Evolutionary conservation across 441 rosid species (phyloP).

Genomic region (Gossypium laxum): DNA sequence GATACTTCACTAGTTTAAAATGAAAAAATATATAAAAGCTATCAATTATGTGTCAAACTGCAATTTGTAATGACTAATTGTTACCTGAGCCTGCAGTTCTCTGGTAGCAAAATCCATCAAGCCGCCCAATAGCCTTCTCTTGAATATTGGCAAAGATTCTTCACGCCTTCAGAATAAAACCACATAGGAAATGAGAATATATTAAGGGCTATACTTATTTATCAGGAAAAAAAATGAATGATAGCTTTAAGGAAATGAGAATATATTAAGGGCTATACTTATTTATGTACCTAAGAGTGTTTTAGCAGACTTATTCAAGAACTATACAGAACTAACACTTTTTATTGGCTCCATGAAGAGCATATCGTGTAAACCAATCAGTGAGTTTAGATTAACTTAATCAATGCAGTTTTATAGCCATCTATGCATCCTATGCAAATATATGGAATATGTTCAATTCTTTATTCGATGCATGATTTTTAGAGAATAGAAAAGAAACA

Average conservation of each 20-base stretch:
- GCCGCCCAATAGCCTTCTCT: slow-evolving; percentile 89
- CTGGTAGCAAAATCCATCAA: slow-evolving; percentile 94
- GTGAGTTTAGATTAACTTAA: not conserved
- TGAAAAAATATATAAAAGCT: not conserved
- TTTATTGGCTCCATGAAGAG: slow-evolving; percentile 7
- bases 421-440: not conserved
- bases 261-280: too few relatives aligned
- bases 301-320: slow-evolving; percentile 5
- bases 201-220: not conserved
- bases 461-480: not conserved
- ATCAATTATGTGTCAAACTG: not conserved
- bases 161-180: slow-evolving; percentile 64
- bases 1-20: not conserved
- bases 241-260: not conserved
- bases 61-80: not conserved
- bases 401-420: not conserved
- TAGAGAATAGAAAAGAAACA: not conserved
- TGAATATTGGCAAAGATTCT: slow-evolving; percentile 87
- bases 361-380: not conserved
- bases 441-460: not conserved
- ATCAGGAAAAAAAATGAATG: not conserved
- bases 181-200: not conserved
- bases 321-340: not conserved
- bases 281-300: not conserved
- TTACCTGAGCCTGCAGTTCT: slow-evolving; percentile 97